Conservation (phyloP, 1,284 basidiomycete species). For the Cutaneotrichosporon sp. region DNA sequence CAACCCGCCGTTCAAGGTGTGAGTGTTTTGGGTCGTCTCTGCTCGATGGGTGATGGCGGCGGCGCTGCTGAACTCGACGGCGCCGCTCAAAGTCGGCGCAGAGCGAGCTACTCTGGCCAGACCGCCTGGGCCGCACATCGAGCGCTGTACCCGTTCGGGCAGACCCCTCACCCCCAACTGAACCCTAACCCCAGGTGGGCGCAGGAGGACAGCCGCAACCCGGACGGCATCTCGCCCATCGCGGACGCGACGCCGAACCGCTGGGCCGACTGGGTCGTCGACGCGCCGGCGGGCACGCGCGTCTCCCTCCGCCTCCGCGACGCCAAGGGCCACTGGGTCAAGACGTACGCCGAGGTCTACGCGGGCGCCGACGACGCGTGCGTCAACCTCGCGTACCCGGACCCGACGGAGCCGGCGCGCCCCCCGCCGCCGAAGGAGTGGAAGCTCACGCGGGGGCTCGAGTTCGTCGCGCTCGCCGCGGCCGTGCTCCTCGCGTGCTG, state of each 20-base stretch:
- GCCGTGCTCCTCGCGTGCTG: neutral
- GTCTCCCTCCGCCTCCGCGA: slow-evolving; percentile 5
- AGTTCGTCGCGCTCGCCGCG: neutral
- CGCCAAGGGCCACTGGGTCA: slow-evolving; percentile 4
- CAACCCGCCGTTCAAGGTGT: slow-evolving; percentile 8
- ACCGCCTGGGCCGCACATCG: no score
- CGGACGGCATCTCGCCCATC: slow-evolving; percentile 6
- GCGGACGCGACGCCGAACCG: neutral
- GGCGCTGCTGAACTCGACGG: neutral
- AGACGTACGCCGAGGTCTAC: slow-evolving; percentile 5
- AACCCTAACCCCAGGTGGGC: slow-evolving; percentile 7
- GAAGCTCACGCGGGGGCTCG: neutral
- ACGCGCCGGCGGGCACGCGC: slow-evolving; percentile 9
- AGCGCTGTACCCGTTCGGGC: no score
- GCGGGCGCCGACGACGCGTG: neutral
- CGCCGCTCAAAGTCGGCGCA: no score
- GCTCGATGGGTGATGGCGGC: no score
- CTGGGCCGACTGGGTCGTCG: slow-evolving; percentile 3
- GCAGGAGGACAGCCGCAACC: slow-evolving; percentile 4
- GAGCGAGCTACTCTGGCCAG: no score
- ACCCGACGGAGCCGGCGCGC: neutral
- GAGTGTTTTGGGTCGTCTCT: no score
- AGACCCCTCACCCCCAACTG: neutral
- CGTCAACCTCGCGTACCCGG: neutral
- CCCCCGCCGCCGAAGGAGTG: neutral